These are phyloP conservation scores for Clitopilus passeckerianus DNA, from an alignment of 768 basidiomycete genomes.

Conservation along the genomic window DNA sequence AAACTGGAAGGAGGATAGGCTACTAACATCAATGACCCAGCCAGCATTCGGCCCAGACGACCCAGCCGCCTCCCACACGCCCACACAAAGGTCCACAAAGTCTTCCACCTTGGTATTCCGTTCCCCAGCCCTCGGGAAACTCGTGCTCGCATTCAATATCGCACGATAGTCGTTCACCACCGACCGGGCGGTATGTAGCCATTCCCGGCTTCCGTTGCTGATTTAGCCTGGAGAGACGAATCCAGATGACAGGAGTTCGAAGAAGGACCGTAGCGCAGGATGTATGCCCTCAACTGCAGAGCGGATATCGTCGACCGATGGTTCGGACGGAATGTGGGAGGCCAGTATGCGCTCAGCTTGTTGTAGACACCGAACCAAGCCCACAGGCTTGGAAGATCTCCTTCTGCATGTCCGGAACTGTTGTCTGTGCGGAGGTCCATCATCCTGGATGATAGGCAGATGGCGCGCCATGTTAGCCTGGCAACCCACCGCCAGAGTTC, in stretches of 20 bases:
- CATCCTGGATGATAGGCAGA: conserved; percentile 55
- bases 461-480: conserved; percentile 74
- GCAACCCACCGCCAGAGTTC: conserved; percentile 90
- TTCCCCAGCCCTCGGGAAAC: conserved; percentile 80
- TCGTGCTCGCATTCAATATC: conserved; percentile 62
- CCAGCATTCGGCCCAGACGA: conserved; percentile 54
- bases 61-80: conserved; percentile 76
- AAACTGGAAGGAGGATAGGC: conserved; percentile 12
- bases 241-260: conserved; percentile 7
- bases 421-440: conserved; percentile 28
- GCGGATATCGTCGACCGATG: conserved; percentile 69
- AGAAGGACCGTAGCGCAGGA: conserved; percentile 35
- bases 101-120: conserved; percentile 76
- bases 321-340: conserved; percentile 67
- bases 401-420: conserved; percentile 13
- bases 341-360: conserved; percentile 66
- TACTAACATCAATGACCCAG: conserved; percentile 78
- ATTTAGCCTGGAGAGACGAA: conserved; percentile 26
- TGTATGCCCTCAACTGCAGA: conserved; percentile 71
- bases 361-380: conserved; percentile 58
- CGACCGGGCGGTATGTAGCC: conserved; percentile 62
- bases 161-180: conserved; percentile 69
- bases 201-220: conserved; percentile 20
- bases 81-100: conserved; percentile 76
- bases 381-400: conserved; percentile 43